Evolutionary conservation across 345 rosid genomes (phyloP).

Genomic region (Eutrema japonicum): DNA sequence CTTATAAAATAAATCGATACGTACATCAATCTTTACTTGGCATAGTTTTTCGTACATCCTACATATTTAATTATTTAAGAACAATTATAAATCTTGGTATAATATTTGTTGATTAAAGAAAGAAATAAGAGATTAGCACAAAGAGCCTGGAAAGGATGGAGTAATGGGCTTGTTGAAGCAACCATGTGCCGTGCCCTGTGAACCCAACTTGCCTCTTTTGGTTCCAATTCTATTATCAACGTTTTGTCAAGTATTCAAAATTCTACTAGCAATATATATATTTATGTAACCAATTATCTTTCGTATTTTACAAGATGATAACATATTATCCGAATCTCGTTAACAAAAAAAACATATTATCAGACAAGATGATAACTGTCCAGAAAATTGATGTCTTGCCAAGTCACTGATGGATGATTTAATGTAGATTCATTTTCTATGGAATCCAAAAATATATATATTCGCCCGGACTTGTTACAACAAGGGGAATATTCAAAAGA

Average conservation of each 20-base stretch:
- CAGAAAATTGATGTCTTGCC: not conserved
- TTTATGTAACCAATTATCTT: not conserved
- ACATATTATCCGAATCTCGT: not conserved
- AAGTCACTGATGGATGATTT: not conserved
- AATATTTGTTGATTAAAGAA: not conserved
- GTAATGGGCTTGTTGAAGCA: constrained; percentile 21
- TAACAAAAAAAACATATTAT: too few species aligned
- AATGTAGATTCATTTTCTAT: constrained; percentile 6
- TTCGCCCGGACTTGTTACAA: constrained; percentile 21
- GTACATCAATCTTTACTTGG: too few species aligned
- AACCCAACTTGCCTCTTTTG: constrained; percentile 35
- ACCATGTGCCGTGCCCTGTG: constrained; percentile 40
- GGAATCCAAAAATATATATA: not conserved
- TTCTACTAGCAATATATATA: too few species aligned
- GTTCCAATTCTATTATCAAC: constrained; percentile 10
- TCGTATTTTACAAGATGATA: constrained; percentile 1
- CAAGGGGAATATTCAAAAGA: constrained; percentile 17
- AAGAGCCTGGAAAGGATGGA: constrained; percentile 19
- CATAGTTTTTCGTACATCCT: too few species aligned
- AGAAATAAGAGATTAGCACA: constrained; percentile 9
- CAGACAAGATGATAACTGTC: not conserved
- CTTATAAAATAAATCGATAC: not conserved
- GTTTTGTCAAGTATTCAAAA: not conserved
- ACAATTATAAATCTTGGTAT: not conserved
- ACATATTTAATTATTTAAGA: too few species aligned